Evolutionary conservation across 2,329 filamentous ascomycete species (phyloP).

Genomic region (Elsinoe batatas): DNA sequence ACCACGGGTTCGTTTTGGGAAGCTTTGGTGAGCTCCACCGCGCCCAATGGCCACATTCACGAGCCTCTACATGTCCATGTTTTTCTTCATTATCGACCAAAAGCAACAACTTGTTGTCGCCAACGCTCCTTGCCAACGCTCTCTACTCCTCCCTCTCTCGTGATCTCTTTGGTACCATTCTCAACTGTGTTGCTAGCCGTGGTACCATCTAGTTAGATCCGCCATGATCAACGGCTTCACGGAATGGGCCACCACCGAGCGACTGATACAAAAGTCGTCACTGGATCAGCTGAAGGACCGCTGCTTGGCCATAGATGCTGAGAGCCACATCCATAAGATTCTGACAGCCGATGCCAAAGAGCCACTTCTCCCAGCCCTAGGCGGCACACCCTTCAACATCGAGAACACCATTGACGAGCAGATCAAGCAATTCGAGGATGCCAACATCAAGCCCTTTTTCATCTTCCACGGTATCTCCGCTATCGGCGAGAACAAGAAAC

Average conservation of each 20-base stretch:
- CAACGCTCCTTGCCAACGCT: neutral
- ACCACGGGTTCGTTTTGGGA: neutral
- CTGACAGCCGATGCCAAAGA: slow-evolving; percentile 66
- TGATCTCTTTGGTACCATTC: too few species aligned
- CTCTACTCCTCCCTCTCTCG: too few species aligned
- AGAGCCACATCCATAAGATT: slow-evolving; percentile 74
- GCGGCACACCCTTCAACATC: slow-evolving; percentile 74
- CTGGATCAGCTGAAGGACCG: slow-evolving; percentile 63
- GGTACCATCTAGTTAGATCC: neutral
- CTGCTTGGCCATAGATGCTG: slow-evolving; percentile 76
- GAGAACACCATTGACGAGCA: slow-evolving; percentile 66
- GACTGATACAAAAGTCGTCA: slow-evolving; percentile 46
- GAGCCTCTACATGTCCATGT: neutral
- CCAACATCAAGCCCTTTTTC: slow-evolving; percentile 68
- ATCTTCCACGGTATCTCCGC: slow-evolving; percentile 84
- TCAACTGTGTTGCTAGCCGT: too few species aligned
- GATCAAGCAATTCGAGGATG: slow-evolving; percentile 58
- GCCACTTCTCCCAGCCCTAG: slow-evolving; percentile 79
- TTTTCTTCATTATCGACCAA: neutral
- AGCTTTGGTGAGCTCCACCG: neutral
- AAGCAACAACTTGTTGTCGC: neutral
- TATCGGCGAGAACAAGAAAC: slow-evolving; percentile 29
- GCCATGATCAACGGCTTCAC: slow-evolving; percentile 41
- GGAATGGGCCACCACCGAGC: slow-evolving; percentile 43
- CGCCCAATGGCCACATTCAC: neutral